Evolutionary conservation across 257 asterid genomes (phyloP).

Genomic region (Thymus quinquecostatus): DNA sequence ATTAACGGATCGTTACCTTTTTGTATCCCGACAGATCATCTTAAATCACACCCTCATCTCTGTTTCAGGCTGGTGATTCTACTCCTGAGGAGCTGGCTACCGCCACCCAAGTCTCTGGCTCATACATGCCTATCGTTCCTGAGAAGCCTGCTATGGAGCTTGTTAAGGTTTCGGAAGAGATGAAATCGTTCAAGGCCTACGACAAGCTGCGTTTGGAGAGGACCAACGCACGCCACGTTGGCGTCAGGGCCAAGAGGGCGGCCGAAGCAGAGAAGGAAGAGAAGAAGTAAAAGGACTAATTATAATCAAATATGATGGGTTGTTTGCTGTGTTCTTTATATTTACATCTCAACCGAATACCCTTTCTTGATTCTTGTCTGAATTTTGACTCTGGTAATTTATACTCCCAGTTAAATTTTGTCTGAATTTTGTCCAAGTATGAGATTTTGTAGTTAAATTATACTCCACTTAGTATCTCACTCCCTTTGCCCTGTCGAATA

Average conservation of each 20-base stretch:
- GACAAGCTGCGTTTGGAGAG: constrained; percentile 67
- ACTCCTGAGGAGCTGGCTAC: constrained; percentile 70
- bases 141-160: constrained; percentile 67
- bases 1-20: background rate
- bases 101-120: constrained; percentile 64
- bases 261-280: constrained; percentile 77
- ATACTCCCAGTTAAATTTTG: background rate
- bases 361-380: constrained; percentile 16
- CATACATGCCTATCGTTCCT: constrained; percentile 51
- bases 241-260: constrained; percentile 65
- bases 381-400: constrained; percentile 15
- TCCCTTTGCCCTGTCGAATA: no score
- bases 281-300: constrained; percentile 46
- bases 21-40: background rate
- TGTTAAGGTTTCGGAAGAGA: constrained; percentile 59
- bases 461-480: no score
- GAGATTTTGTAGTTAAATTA: background rate
- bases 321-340: constrained; percentile 15
- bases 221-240: constrained; percentile 60
- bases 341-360: constrained; percentile 8
- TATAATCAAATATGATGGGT: constrained; percentile 21
- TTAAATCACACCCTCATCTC: background rate
- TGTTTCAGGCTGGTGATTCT: constrained; percentile 59
- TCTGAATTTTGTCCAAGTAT: background rate
- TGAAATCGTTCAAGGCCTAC: constrained; percentile 65